Evolutionary conservation across 352 stramenopile genomes (phyloP).

Genomic region (Globisporangium nunn): DNA sequence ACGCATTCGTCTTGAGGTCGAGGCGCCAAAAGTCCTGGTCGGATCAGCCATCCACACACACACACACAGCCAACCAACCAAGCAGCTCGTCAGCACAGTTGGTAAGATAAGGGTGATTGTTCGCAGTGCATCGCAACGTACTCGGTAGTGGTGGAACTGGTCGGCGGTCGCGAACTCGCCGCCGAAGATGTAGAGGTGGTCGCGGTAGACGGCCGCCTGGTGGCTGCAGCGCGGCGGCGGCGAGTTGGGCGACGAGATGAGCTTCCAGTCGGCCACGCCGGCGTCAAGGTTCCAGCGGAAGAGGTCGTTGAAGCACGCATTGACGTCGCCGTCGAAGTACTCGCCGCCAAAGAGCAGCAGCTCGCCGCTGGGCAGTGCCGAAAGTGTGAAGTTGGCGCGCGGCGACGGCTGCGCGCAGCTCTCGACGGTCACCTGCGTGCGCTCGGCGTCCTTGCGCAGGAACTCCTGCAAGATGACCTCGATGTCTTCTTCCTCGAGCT

Average conservation of each 20-base stretch:
- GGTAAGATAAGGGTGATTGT: not conserved
- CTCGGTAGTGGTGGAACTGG: constrained; percentile 97
- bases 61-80: too few species aligned
- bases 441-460: constrained; percentile 65
- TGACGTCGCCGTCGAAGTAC: constrained; percentile 96
- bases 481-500: constrained; percentile 73
- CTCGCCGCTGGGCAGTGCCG: constrained; percentile 59
- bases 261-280: constrained; percentile 59
- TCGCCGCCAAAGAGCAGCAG: constrained; percentile 96
- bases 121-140: constrained; percentile 13
- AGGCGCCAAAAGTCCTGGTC: constrained; percentile 84
- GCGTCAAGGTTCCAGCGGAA: constrained; percentile 91
- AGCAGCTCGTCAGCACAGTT: too few species aligned
- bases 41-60: not conserved
- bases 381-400: constrained; percentile 77
- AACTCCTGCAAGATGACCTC: constrained; percentile 78
- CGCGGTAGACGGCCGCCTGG: constrained; percentile 91
- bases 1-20: constrained; percentile 92
- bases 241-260: constrained; percentile 85
- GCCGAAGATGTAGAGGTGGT: constrained; percentile 96
- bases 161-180: constrained; percentile 95
- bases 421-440: constrained; percentile 59
- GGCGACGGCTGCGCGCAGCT: constrained; percentile 44
- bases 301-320: constrained; percentile 95
- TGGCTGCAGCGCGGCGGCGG: constrained; percentile 92